Evolutionary conservation across 306 rosid species (phyloP), one percentile per base, ranked within the genome.

Genomic region (Cicer yamashitae): DNA sequence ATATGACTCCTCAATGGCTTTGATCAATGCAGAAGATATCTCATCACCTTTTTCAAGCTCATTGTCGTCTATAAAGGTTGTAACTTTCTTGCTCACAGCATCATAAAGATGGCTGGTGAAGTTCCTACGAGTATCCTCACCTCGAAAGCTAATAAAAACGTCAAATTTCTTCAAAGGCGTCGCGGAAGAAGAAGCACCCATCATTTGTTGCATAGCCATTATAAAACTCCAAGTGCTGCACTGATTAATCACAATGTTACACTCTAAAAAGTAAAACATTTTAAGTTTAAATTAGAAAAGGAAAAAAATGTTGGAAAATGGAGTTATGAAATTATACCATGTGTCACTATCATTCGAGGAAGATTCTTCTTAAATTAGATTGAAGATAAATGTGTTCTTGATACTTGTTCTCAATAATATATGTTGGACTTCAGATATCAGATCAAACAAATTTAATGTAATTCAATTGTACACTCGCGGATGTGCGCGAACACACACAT

Each of bases 61-160:
- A 1, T 2, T 30, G 34, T 70, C 60, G 3, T 68, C 74, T n/a
- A 51, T 70, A 14, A 34, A 70, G 1, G 62, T 37, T 3, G 2
- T 12, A 34, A 70, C 10, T 34, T 14, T 37, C 15, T 70, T 70
- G 45, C 7, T 47, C 15, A 52, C 6, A 51, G 74, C 74, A 5
- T 34, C 47, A 37, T 70, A 53, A 14, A 70, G 61, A 70, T 70
- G 48, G 10, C 62, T 70, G 6, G 61, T 70, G 62, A 70, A 51
- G 45, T 2, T n/a, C 13, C 0, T 38, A 15, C 74, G 74, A 5
- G 74, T 69, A 40, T 69, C 74, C 7, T 50, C 50, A 17, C 75
- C 75, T 2, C 65, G 76, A 56, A 56, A 71, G 25, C 76, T 71
- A 18, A 71, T 10, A 56, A 71, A 71, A 41, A 56, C 54, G 7